Percentiles rank a stretch among this genome's conserved stretches.
Conservation (phyloP, 768 basidiomycete species). For the Kwoniella mangroviensis region DNA sequence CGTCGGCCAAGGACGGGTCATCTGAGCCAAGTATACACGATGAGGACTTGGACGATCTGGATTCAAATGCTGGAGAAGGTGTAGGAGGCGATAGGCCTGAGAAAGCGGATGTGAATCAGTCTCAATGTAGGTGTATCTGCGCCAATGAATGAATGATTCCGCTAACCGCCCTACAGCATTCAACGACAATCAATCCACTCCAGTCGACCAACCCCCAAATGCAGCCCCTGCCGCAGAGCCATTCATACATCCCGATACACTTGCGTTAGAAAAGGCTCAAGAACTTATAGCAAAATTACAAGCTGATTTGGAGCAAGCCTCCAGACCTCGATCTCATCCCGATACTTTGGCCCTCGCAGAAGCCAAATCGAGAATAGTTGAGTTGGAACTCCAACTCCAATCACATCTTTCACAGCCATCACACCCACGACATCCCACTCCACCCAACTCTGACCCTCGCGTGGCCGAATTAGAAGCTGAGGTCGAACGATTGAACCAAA, state of each 20-base stretch:
- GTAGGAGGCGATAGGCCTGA: neutral
- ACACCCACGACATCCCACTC: too few relatives aligned
- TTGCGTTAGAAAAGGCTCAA: neutral
- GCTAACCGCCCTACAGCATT: neutral
- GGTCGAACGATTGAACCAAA: neutral
- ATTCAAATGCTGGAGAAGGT: neutral
- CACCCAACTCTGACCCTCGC: neutral
- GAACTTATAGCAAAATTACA: neutral
- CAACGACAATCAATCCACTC: neutral
- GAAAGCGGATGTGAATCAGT: neutral
- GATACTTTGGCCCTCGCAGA: slow-evolving; percentile 7
- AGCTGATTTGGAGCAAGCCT: neutral
- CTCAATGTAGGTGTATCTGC: neutral
- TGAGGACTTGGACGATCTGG: slow-evolving; percentile 5
- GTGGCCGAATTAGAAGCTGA: slow-evolving; percentile 4
- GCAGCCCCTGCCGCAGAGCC: neutral
- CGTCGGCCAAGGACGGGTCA: neutral
- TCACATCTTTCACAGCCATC: neutral
- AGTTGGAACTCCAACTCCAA: neutral
- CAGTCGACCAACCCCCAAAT: neutral
- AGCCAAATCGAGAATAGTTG: neutral
- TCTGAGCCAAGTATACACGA: neutral
- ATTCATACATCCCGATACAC: slow-evolving; percentile 5
- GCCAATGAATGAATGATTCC: neutral
- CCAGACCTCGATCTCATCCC: neutral